Percentiles rank a stretch among this genome's conserved stretches.
Evolutionary conservation across 306 rosid species (phyloP).

Genomic region (Quercus cerris): DNA sequence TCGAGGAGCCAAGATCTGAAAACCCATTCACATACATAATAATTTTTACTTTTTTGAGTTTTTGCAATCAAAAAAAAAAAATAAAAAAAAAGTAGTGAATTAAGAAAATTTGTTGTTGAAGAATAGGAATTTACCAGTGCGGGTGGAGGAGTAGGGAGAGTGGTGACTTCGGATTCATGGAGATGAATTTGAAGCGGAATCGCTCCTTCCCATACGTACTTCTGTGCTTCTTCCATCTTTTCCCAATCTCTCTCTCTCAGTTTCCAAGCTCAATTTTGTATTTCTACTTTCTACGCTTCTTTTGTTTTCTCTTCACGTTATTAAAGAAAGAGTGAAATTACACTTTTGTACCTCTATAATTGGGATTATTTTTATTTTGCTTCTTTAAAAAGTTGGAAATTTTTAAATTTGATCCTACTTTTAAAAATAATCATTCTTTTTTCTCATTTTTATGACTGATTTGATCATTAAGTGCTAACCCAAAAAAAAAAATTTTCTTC

Average conservation of each 20-base stretch:
- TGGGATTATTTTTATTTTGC: no score
- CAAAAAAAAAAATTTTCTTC: no score
- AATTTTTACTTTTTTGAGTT: background rate
- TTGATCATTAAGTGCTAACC: no score
- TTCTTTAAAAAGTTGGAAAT: no score
- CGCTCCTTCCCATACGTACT: constrained; percentile 80
- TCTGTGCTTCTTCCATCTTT: constrained; percentile 35
- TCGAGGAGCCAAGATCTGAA: constrained; percentile 89
- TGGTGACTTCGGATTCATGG: constrained; percentile 86
- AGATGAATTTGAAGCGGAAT: constrained; percentile 86
- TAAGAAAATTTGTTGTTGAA: background rate
- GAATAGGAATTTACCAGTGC: constrained; percentile 44
- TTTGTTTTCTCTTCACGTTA: no score
- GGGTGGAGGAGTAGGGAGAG: constrained; percentile 85
- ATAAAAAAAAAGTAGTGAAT: background rate
- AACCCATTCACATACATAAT: background rate
- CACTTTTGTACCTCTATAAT: no score
- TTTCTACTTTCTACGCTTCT: no score
- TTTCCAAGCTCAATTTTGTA: no score
- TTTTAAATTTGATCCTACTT: no score
- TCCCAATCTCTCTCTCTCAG: constrained; percentile 26
- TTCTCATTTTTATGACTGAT: no score
- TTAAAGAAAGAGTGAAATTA: no score
- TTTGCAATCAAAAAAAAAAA: background rate
- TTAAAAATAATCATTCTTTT: no score